A percentile compares a stretch with the other conserved stretches of the same genome.
Evolutionary conservation across 106 monocot species (phyloP).

Genomic region (Gastrodia elata): DNA sequence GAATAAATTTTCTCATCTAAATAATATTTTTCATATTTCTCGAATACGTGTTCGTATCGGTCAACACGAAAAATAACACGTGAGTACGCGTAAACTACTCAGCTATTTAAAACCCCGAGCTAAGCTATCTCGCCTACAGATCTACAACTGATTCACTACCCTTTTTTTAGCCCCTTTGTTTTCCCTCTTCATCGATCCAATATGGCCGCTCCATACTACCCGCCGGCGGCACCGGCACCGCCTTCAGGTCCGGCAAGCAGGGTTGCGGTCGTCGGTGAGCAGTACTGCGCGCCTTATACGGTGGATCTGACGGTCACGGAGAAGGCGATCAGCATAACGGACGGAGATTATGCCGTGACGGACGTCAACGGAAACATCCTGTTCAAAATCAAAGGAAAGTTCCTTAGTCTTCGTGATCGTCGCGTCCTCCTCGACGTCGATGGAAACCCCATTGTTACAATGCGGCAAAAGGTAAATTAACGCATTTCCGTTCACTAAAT

Average conservation of each 20-base stretch:
- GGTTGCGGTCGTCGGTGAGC: slow-evolving; percentile 29
- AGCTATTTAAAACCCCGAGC: not conserved
- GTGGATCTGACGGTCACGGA: slow-evolving; percentile 45
- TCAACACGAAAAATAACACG: no score
- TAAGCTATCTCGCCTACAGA: no score
- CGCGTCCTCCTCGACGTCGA: slow-evolving; percentile 25
- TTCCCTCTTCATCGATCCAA: not conserved
- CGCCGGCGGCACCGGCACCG: slow-evolving; percentile 4
- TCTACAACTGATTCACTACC: no score
- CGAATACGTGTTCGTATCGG: no score
- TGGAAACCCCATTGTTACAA: slow-evolving; percentile 36
- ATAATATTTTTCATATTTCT: no score
- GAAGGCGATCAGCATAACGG: slow-evolving; percentile 41
- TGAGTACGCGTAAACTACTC: not conserved
- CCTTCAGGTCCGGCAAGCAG: not conserved
- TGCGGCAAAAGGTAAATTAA: slow-evolving; percentile 40
- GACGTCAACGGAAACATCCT: slow-evolving; percentile 39
- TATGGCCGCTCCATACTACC: slow-evolving; percentile 2
- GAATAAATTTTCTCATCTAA: no score
- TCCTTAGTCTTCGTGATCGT: slow-evolving; percentile 26
- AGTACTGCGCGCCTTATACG: slow-evolving; percentile 40
- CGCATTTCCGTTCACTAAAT: not conserved
- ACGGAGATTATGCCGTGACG: slow-evolving; percentile 39
- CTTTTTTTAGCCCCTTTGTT: no score
- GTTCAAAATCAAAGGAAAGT: slow-evolving; percentile 38